Evolutionary conservation across 78 protist species (phyloP).

Genomic region (Monosiga brevicollis): DNA sequence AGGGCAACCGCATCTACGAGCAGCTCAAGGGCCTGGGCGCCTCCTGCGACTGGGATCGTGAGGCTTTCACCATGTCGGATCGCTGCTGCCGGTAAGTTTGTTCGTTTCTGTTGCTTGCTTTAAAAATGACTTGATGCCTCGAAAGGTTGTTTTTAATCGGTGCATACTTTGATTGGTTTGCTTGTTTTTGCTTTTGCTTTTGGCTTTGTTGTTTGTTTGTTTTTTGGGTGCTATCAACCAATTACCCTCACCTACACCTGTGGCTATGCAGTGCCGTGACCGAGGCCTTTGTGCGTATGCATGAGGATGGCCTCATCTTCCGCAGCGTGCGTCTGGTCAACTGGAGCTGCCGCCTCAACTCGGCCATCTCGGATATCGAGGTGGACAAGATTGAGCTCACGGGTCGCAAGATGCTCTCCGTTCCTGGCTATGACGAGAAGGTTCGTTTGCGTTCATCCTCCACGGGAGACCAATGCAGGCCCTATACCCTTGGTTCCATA

Average conservation of each 20-base stretch:
- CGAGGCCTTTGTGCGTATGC: constrained; percentile 84
- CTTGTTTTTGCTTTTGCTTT: neutral
- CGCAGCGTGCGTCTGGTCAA: constrained; percentile 84
- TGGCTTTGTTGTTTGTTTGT: neutral
- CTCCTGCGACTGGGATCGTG: constrained; percentile 96
- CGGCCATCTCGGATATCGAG: constrained; percentile 97
- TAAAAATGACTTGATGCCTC: neutral
- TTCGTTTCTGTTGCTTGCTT: neutral
- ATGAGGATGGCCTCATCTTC: constrained; percentile 65
- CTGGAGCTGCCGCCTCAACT: constrained; percentile 91
- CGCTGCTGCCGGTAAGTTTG: constrained; percentile 11
- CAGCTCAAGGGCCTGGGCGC: constrained; percentile 87
- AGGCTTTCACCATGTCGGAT: constrained; percentile 89
- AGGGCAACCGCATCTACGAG: constrained; percentile 65
- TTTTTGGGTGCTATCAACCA: neutral
- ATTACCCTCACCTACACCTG: neutral
- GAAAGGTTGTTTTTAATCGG: neutral
- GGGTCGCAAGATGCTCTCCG: constrained; percentile 32
- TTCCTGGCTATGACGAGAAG: constrained; percentile 67
- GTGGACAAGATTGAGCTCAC: constrained; percentile 74
- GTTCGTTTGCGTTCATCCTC: neutral
- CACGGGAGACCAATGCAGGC: too few relatives aligned
- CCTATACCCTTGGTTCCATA: too few relatives aligned
- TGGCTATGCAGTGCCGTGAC: constrained; percentile 49
- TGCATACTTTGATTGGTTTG: neutral